These are phyloP conservation scores for Monosporozyma aerobia DNA, from an alignment of 805 yeast genomes.

Conservation along the genomic window DNA sequence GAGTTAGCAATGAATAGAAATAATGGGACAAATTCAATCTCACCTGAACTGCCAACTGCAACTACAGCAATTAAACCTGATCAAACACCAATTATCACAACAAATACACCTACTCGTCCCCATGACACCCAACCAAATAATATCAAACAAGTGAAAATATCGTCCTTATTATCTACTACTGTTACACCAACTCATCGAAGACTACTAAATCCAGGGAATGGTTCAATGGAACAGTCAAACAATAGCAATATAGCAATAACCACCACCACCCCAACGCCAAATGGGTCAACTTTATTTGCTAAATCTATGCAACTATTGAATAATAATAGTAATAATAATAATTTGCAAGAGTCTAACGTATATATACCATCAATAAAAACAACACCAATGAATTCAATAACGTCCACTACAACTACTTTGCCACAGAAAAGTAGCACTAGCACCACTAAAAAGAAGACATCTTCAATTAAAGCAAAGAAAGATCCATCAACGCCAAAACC, in stretches of 20 bases:
- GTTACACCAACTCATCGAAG: neutral
- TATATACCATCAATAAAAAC: neutral
- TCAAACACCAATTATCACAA: slow-evolving; percentile 9
- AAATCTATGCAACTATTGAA: neutral
- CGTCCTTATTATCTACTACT: slow-evolving; percentile 10
- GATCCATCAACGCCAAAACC: neutral
- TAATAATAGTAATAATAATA: neutral
- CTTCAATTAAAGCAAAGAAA: neutral
- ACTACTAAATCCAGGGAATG: neutral
- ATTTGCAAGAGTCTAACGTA: neutral
- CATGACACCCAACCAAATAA: neutral
- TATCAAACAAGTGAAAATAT: slow-evolving; percentile 10
- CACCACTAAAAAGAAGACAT: neutral
- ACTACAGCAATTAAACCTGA: neutral
- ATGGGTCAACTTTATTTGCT: neutral
- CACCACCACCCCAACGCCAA: neutral
- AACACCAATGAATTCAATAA: neutral
- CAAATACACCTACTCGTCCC: slow-evolving; percentile 4
- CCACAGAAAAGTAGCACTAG: neutral
- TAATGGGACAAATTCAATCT: neutral
- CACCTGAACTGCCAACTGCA: neutral
- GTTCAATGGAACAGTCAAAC: neutral
- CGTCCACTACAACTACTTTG: neutral
- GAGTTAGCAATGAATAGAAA: slow-evolving; percentile 28
- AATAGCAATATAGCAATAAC: neutral